phyloP scores from a whole-genome alignment of 2,329 filamentous ascomycete species.

The Metarhizium sp. region DNA sequence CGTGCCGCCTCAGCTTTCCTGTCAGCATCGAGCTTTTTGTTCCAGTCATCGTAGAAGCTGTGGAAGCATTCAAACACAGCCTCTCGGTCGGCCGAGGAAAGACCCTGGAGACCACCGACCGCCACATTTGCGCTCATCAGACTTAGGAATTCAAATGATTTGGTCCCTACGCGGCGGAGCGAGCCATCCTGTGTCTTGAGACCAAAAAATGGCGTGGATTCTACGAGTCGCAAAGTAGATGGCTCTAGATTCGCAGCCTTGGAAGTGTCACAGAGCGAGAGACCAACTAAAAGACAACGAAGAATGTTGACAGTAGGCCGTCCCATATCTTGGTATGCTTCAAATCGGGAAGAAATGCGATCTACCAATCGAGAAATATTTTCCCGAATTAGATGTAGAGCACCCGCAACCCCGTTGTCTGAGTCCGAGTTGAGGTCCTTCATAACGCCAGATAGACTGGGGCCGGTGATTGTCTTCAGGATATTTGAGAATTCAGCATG shows the following conservation, averaged over 20 bases:
- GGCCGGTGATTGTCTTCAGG: conserved; percentile 51
- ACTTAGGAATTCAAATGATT: conserved; percentile 34
- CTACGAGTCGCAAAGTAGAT: conserved; percentile 27
- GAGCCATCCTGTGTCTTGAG: conserved; percentile 26
- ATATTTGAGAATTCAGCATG: conserved; percentile 79
- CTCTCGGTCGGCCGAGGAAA: conserved; percentile 35
- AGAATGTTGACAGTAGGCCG: conserved; percentile 70
- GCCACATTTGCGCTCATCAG: conserved; percentile 25
- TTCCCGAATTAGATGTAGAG: conserved; percentile 40
- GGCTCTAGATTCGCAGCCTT: conserved; percentile 33
- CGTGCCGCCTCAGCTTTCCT: conserved; percentile 65
- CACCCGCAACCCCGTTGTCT: conserved; percentile 15
- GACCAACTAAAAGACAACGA: conserved; percentile 65
- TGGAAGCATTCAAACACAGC: conserved; percentile 59
- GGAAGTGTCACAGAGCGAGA: conserved; percentile 47
- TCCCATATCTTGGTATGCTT: conserved; percentile 78
- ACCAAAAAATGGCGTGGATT: conserved; percentile 47
- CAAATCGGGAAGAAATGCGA: conserved; percentile 60
- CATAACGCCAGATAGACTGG: conserved; percentile 9
- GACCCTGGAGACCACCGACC: conserved; percentile 35
- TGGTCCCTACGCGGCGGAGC: conserved; percentile 11
- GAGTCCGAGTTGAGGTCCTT: conserved; percentile 12
- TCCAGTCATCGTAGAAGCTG: conserved; percentile 72
- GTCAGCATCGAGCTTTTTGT: conserved; percentile 63
- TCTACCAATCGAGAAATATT: conserved; percentile 60